Evolutionary conservation across 164 flowering plant genomes (phyloP).

Genomic region (Umbellularia californica): DNA sequence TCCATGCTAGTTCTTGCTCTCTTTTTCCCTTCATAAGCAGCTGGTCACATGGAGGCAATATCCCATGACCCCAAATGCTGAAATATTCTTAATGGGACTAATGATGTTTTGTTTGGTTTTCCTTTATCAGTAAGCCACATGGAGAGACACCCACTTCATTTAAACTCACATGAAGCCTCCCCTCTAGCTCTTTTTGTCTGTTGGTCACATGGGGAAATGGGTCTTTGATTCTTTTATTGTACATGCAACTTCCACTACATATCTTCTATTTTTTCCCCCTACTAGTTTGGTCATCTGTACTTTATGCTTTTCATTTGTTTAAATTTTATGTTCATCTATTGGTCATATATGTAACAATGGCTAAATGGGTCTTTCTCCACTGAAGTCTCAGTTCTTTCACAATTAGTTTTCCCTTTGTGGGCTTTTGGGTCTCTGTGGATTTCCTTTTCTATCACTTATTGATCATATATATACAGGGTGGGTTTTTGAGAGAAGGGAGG

Average conservation of each 20-base stretch:
- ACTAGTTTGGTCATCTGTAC: background rate
- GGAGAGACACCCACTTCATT: background rate
- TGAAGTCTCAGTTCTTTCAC: background rate
- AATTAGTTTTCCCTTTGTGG: background rate
- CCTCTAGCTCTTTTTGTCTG: constrained; percentile 6
- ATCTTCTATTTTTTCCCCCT: background rate
- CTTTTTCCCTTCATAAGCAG: background rate
- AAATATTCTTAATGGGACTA: background rate
- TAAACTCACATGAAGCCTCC: constrained; percentile 1
- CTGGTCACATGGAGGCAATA: too few species aligned
- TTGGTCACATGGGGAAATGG: constrained; percentile 25
- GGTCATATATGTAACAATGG: background rate
- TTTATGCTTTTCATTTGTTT: background rate
- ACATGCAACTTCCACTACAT: background rate
- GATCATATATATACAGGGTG: background rate
- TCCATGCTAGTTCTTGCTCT: background rate
- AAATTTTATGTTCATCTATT: background rate
- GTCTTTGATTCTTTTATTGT: constrained; percentile 4
- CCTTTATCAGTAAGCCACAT: background rate
- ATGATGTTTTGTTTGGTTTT: constrained; percentile 2
- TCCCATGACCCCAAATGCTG: background rate
- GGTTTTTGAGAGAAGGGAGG: background rate
- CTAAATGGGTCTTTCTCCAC: background rate
- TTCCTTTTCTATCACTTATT: background rate
- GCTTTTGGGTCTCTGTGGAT: background rate